Base-by-base conservation (phyloP, 1,284 basidiomycete genomes). In the Cryptococcus hybrid region DNA sequence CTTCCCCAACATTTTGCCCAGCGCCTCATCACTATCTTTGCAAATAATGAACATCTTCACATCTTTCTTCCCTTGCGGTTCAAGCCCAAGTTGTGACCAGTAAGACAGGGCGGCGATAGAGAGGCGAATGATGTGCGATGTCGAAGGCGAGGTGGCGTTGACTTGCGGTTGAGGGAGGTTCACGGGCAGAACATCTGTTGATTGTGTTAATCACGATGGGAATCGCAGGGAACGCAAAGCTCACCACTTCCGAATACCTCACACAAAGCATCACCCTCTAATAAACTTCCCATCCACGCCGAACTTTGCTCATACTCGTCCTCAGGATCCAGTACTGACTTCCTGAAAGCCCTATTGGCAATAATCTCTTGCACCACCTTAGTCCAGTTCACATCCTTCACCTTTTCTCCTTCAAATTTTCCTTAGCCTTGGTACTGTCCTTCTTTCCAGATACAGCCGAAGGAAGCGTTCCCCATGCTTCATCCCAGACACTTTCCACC, bases 21-120 rank as follows among this genome's bases (percentile, higher is more conserved):
- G 46, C 18, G 37, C 18, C 8, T 47, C 66, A 1, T 48, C 51
- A 0, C 55, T 60, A 0, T 52, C 54, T n/a, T 62, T 60, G 48
- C 66, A 68, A 1, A 74, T 42, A 0, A 67, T 56, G 30, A 65
- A 58, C 12, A 64, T 65, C 4, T 53, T 48, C 12, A 74, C 48
- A 43, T 70, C 54, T 61, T 76, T 74, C n/a, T 58, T 53, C 3
- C 73, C 71, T 0, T 65, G 63, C 40, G 74, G 74, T 47, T 66
- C 56, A 0, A 76, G 55, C 1, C 72, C 73, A 2, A 75, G 62
- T 55, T 76, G 71, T 13, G 62, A 56, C 72, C 73, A 76, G 52
- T 73, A 76, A 24, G 66, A 61, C 30, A 74, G 42, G 2, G 61
- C 60, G 1, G 73, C 66, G 7, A 69, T 68, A 1, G 63, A 63